Conservation (phyloP, 83 land plant species). For the Diphasiastrum complanatum region DNA sequence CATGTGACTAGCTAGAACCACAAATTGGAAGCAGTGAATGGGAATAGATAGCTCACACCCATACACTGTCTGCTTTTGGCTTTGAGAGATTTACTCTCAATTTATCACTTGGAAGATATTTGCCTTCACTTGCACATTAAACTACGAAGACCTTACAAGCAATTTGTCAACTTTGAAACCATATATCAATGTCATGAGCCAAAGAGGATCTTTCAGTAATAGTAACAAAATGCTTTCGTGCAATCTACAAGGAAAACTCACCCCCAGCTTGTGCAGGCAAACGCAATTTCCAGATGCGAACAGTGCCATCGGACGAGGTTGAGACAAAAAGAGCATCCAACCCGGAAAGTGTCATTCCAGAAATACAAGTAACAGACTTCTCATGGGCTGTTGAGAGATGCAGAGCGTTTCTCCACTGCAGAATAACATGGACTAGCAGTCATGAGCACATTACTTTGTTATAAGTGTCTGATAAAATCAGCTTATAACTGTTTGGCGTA, state of each 20-base stretch:
- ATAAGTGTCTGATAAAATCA: too few species aligned
- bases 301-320: slow-evolving; percentile 73
- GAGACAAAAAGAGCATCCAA: slow-evolving; percentile 57
- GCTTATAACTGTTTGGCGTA: too few species aligned
- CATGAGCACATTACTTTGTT: too few species aligned
- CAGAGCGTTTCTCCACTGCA: slow-evolving; percentile 68
- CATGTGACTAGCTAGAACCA: too few species aligned
- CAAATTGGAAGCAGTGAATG: too few species aligned
- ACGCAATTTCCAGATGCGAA: slow-evolving; percentile 52
- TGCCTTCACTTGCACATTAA: too few species aligned
- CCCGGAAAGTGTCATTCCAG: slow-evolving; percentile 49
- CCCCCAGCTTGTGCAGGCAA: slow-evolving; percentile 46
- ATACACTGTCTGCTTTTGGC: not conserved
- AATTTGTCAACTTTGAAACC: not conserved
- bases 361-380: slow-evolving; percentile 80
- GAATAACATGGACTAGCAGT: too few species aligned
- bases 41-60: too few species aligned
- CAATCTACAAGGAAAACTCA: slow-evolving; percentile 9
- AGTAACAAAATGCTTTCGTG: not conserved
- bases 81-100: not conserved
- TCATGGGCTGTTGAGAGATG: slow-evolving; percentile 60
- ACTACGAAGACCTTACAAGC: not conserved
- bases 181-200: not conserved
- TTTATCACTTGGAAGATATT: not conserved
- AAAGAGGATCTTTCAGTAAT: not conserved